phyloP scores from a whole-genome alignment of 75 land plant species.

The Pinus tabuliformis region DNA sequence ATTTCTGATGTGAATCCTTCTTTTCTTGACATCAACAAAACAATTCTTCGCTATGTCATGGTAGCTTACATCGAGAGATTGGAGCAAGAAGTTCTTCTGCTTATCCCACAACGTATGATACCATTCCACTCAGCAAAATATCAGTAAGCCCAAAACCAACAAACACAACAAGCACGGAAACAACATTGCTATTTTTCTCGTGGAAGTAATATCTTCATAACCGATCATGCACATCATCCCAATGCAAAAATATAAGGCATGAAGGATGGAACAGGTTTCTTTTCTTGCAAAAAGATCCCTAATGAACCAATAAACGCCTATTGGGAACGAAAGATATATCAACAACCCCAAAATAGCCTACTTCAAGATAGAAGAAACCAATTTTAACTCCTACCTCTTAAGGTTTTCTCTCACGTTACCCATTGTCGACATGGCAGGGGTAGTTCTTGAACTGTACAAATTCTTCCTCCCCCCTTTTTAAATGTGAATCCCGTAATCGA shows the following conservation, averaged over 20 bases:
- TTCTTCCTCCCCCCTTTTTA: background rate
- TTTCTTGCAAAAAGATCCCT: conserved; percentile 32
- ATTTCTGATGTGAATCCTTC: conserved; percentile 78
- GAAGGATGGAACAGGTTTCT: conserved; percentile 53
- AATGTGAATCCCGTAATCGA: background rate
- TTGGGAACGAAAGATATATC: conserved; percentile 56
- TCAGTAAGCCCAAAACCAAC: conserved; percentile 90
- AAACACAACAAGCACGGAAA: conserved; percentile 75
- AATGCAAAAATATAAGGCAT: conserved; percentile 87
- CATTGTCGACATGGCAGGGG: conserved; percentile 60
- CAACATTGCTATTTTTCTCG: conserved; percentile 52
- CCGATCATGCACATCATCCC: conserved; percentile 96
- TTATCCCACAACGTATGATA: conserved; percentile 68
- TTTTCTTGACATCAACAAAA: conserved; percentile 79
- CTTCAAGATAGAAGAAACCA: conserved; percentile 33
- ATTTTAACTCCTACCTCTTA: background rate
- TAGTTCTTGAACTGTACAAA: conserved; percentile 67
- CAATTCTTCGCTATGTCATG: conserved; percentile 37
- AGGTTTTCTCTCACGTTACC: conserved; percentile 8
- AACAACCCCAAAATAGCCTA: conserved; percentile 51
- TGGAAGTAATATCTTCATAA: conserved; percentile 86
- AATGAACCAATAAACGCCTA: conserved; percentile 41
- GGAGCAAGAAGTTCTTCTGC: conserved; percentile 66
- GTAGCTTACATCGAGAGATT: conserved; percentile 36
- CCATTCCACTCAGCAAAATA: conserved; percentile 73